Base-by-base conservation (phyloP, 805 yeast genomes). In the Zygosaccharomyces bisporus region DNA sequence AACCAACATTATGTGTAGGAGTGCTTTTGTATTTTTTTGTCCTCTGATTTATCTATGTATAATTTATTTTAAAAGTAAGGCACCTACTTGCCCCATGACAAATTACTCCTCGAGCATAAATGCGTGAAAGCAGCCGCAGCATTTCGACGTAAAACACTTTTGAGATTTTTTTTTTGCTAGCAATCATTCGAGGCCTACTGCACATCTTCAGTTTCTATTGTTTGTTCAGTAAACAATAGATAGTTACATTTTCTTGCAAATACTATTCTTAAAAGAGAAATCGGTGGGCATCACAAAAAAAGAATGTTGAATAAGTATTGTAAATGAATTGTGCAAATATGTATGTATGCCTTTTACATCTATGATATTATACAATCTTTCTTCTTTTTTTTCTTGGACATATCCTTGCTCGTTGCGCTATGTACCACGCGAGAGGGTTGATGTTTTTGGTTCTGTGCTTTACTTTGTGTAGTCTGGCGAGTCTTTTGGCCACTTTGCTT, bases 321-420 rank as follows among this genome's bases (percentile, higher is more conserved):
- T 8, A 19, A 9, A 17, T 17, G 13, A 10, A 34, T 17, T 34
- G 20, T 17, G 4, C 31, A 7, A 13, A 27, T n/a, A 27, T 6
- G 9, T 21, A 21, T 21, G 8, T 21, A 27, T 27, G 14, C 31
- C 16, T 41, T 32, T 30, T 23, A 16, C 17, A 34, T 27, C 34
- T 39, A 48, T 20, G 46, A 40, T 9, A 48, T 43, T n/a, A 45
- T 43, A 31, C 31, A 27, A 27, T 27, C 31, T 27, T 27, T 58
- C 21, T 50, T 57, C 24, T 50, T 55, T 34, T 46, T 53, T 23
- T 50, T 52, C 27, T 48, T 32, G 31, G 37, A 35, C 13, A 37
- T 20, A n/a, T 39, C 23, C 23, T 41, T 33, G 17, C 17, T 37
- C 14, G 31, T 38, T 20, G 33, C 6, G 19, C n/a, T 34, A 23